Evolutionary conservation across 192 early-diverging fungal species (phyloP), one percentile per base, ranked within the genome.

Genomic region (Linnemannia hyalina): DNA sequence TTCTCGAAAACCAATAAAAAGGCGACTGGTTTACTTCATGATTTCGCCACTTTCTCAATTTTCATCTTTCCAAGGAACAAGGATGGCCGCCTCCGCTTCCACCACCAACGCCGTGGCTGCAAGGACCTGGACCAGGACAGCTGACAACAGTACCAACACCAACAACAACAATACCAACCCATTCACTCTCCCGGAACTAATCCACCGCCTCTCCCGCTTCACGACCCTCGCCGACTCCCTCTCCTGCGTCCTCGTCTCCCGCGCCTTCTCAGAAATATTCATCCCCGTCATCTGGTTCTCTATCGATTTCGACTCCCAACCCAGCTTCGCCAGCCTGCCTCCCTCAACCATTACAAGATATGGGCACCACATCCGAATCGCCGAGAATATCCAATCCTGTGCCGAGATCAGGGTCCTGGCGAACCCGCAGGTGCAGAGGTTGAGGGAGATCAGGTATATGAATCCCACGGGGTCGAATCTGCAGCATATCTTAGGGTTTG

Each of bases 361-460:
- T 52, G 78, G 78, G 4, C 46, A 73, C 29, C 70, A 73, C 29
- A 79, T 79, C 41, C 69, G 78, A 20, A 42, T 79, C 20, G 46
- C 73, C 6, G 41, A 73, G n/a, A 63, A 63, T 26, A 18, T 79
- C 9, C 57, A 60, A n/a, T 60, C 57, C 57, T 60, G 57, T 10
- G n/a, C 23, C 6, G 57, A 60, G 23, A n/a, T 60, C n/a, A 60
- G n/a, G n/a, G 57, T 29, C 57, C n/a, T 60, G n/a, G 57, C 57
- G 2, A 23, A 60, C 23, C 57, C 57, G 8, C 23, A 23, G 7
- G 57, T 60, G 23, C 10, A n/a, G 7, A 23, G 57, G 9, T 10
- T 60, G 22, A 23, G 57, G 6, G 26, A 60, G 1, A 60, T 60
- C 23, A 60, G 29, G 57, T 60, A 60, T 10, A n/a, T 60, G 9